phyloP scores from a whole-genome alignment of 2,329 filamentous ascomycete genomes.

The Aspergillus brasiliensis region DNA sequence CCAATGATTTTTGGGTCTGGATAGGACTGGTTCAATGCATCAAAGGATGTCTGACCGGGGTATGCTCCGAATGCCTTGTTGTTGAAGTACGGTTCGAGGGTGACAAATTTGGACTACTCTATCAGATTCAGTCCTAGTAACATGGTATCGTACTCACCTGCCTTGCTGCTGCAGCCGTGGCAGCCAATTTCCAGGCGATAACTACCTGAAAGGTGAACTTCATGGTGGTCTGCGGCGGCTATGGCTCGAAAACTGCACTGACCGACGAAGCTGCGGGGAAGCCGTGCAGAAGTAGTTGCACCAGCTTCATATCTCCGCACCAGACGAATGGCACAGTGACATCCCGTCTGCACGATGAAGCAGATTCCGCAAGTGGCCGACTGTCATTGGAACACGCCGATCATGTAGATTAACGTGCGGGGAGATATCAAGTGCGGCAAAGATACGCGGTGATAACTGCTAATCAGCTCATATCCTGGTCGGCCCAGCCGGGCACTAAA shows the following conservation, averaged over 20 bases:
- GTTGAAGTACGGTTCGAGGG: slow-evolving; percentile 1
- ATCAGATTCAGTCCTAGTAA: neutral
- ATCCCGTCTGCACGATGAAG: neutral
- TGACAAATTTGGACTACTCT: neutral
- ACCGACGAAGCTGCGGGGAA: too few species aligned
- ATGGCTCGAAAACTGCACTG: too few species aligned
- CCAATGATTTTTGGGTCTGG: neutral
- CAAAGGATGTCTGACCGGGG: neutral
- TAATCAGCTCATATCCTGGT: neutral
- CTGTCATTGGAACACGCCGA: neutral
- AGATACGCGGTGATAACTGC: neutral
- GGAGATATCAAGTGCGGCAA: neutral
- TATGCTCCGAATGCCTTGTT: neutral
- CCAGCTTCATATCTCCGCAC: neutral
- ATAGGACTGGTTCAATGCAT: neutral
- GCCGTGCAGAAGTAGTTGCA: neutral
- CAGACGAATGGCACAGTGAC: slow-evolving; percentile 3
- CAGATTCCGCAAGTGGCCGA: neutral
- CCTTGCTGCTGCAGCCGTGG: neutral
- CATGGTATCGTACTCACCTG: neutral
- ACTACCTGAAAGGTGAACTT: neutral
- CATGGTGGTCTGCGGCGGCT: too few species aligned
- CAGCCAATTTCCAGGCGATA: neutral
- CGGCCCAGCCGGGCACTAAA: neutral
- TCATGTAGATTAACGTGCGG: slow-evolving; percentile 1